phyloP scores from a whole-genome alignment of 2,329 filamentous ascomycete species.

The Raffaelea arxii region DNA sequence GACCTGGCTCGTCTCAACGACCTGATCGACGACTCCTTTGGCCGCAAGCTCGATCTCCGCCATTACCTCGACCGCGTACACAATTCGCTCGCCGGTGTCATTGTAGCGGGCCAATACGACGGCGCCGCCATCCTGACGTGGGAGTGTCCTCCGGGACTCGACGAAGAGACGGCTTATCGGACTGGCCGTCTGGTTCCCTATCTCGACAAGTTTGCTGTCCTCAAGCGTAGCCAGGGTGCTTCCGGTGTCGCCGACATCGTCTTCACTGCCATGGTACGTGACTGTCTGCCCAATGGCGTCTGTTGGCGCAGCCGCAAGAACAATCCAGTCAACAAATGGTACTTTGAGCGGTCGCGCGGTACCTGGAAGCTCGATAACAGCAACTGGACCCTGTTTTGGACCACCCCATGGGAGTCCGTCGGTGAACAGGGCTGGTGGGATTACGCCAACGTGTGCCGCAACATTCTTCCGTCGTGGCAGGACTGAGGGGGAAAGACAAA shows the following conservation, averaged over 20 bases:
- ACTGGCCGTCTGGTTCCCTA: slow-evolving; percentile 72
- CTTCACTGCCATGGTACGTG: slow-evolving; percentile 88
- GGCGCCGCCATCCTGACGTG: slow-evolving; percentile 91
- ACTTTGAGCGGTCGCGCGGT: slow-evolving; percentile 82
- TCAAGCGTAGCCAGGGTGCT: slow-evolving; percentile 78
- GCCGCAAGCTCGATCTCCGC: slow-evolving; percentile 69
- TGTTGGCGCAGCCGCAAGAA: slow-evolving; percentile 85
- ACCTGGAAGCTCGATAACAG: slow-evolving; percentile 72
- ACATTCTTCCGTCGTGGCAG: slow-evolving; percentile 53
- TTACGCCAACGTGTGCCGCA: slow-evolving; percentile 66
- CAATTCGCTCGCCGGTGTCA: slow-evolving; percentile 75
- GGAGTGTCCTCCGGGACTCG: slow-evolving; percentile 58
- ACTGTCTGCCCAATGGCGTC: slow-evolving; percentile 79
- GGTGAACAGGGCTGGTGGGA: slow-evolving; percentile 49
- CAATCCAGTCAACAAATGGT: slow-evolving; percentile 99
- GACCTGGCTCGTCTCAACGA: slow-evolving; percentile 74
- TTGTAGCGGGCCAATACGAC: slow-evolving; percentile 94
- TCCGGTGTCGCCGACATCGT: slow-evolving; percentile 92
- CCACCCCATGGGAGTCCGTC: slow-evolving; percentile 55
- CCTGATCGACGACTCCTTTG: slow-evolving; percentile 90
- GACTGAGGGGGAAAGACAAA: too few relatives aligned
- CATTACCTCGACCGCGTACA: slow-evolving; percentile 78
- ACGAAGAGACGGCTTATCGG: slow-evolving; percentile 42
- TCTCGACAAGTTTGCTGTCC: slow-evolving; percentile 92
- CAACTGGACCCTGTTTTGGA: slow-evolving; percentile 99